phyloP scores from a whole-genome alignment of 495 filamentous ascomycete genomes.

The Immersiella caudata region DNA sequence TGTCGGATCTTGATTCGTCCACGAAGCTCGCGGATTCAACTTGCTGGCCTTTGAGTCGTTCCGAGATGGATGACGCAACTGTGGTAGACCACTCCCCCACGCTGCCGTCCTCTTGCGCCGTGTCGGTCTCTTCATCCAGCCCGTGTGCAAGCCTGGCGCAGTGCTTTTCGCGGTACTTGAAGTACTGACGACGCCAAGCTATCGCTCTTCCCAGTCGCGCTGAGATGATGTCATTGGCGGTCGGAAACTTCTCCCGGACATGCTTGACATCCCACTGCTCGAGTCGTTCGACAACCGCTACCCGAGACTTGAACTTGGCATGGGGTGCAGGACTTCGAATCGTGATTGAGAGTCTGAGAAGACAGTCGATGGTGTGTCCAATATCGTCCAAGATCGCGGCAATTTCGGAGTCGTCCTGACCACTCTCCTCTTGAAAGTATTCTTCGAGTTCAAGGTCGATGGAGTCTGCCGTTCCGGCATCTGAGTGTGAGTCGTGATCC shows the following conservation, averaged over 20 bases:
- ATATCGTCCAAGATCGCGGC: constrained; percentile 16
- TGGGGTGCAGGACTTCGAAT: constrained; percentile 42
- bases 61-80: constrained; percentile 5
- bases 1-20: not conserved
- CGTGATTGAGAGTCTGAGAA: constrained; percentile 40
- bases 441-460: not conserved
- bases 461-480: not conserved
- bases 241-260: constrained; percentile 20
- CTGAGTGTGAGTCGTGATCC: not conserved
- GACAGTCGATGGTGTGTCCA: constrained; percentile 31
- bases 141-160: constrained; percentile 35
- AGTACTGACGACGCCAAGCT: constrained; percentile 39
- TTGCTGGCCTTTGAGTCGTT: not conserved
- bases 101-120: not conserved
- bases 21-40: not conserved
- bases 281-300: constrained; percentile 29
- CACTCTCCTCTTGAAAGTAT: constrained; percentile 6
- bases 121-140: constrained; percentile 17
- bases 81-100: constrained; percentile 3
- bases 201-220: constrained; percentile 44
- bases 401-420: constrained; percentile 13
- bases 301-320: constrained; percentile 34
- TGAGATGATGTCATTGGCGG: constrained; percentile 35
- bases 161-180: constrained; percentile 46
- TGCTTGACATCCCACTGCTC: constrained; percentile 16